phyloP scores from a whole-genome alignment of 208 protist genomes.

The Leishmania lainsoni region DNA sequence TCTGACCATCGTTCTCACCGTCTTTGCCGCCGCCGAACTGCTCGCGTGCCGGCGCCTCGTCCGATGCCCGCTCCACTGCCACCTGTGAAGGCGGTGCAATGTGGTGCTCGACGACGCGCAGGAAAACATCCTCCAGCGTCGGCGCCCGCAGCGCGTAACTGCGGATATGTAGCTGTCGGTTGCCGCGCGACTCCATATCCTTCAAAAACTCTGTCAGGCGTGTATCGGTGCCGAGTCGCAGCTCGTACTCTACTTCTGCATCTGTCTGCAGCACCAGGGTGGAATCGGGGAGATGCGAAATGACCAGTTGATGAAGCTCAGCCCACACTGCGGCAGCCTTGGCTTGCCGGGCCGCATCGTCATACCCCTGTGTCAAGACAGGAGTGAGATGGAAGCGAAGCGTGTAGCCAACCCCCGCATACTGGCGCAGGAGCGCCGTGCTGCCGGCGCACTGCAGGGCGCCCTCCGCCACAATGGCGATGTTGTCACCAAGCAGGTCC shows the following conservation, averaged over 20 bases:
- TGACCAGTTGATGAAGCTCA: conserved; percentile 36
- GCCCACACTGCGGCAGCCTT: conserved; percentile 23
- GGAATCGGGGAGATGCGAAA: conserved; percentile 25
- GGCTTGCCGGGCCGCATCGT: conserved; percentile 12
- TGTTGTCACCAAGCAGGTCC: conserved; percentile 89
- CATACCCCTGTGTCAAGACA: conserved; percentile 1
- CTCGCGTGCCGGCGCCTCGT: not conserved
- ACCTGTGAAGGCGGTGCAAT: not conserved
- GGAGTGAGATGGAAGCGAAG: conserved; percentile 38
- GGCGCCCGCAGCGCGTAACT: conserved; percentile 56
- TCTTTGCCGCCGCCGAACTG: not conserved
- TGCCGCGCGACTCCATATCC: conserved; percentile 37
- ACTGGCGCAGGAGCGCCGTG: conserved; percentile 58
- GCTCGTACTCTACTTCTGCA: conserved; percentile 50
- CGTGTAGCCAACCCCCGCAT: conserved; percentile 62
- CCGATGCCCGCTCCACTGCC: not conserved
- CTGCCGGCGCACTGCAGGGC: conserved; percentile 60
- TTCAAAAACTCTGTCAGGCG: conserved; percentile 43
- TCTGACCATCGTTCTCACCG: conserved; percentile 6
- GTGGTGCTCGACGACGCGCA: conserved; percentile 46
- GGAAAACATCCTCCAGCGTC: conserved; percentile 85
- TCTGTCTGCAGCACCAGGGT: conserved; percentile 18
- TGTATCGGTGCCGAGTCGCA: conserved; percentile 29
- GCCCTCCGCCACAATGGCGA: conserved; percentile 87
- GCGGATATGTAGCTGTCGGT: conserved; percentile 36